phyloP scores from a whole-genome alignment of 1,139 yeast genomes.

The Magnusiomyces magnusii region DNA sequence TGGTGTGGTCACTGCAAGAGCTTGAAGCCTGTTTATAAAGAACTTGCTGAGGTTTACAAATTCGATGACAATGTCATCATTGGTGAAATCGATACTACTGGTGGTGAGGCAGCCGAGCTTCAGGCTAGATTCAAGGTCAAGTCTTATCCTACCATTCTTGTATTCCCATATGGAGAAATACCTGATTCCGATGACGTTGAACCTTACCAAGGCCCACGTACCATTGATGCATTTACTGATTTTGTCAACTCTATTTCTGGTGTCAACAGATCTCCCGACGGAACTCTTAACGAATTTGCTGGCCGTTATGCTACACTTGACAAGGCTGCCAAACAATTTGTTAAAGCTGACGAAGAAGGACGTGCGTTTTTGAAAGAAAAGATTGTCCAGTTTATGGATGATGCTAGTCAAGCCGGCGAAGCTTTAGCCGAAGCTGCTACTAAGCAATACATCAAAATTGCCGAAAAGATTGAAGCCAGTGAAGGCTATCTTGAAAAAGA shows the following conservation, averaged over 20 bases:
- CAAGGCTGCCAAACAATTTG: constrained; percentile 20
- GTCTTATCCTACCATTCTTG: constrained; percentile 49
- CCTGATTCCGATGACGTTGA: constrained; percentile 33
- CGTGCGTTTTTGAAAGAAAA: constrained; percentile 10
- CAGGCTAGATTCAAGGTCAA: constrained; percentile 40
- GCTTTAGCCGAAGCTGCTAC: constrained; percentile 14
- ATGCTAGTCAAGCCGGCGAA: constrained; percentile 18
- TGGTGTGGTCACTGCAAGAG: constrained; percentile 78
- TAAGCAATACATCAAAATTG: constrained; percentile 45
- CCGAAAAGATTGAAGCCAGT: constrained; percentile 44
- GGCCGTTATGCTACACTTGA: constrained; percentile 49
- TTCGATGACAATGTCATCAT: constrained; percentile 41
- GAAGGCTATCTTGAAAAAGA: constrained; percentile 45
- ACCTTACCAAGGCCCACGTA: constrained; percentile 35
- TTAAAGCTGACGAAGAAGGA: constrained; percentile 13
- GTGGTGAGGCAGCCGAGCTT: constrained; percentile 39
- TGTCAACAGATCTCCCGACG: constrained; percentile 47
- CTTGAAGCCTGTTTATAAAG: constrained; percentile 56
- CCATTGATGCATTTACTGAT: constrained; percentile 39
- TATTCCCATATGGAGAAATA: constrained; percentile 31
- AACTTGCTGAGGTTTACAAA: constrained; percentile 45
- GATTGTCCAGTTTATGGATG: constrained; percentile 11
- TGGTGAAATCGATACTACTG: constrained; percentile 44
- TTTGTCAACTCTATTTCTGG: constrained; percentile 48
- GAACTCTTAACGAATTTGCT: constrained; percentile 44